Percentiles rank a stretch among this genome's conserved stretches.
These are phyloP conservation scores for Leccinum glutinopallens DNA, from an alignment of 1,284 basidiomycete genomes.

Conservation along the genomic window DNA sequence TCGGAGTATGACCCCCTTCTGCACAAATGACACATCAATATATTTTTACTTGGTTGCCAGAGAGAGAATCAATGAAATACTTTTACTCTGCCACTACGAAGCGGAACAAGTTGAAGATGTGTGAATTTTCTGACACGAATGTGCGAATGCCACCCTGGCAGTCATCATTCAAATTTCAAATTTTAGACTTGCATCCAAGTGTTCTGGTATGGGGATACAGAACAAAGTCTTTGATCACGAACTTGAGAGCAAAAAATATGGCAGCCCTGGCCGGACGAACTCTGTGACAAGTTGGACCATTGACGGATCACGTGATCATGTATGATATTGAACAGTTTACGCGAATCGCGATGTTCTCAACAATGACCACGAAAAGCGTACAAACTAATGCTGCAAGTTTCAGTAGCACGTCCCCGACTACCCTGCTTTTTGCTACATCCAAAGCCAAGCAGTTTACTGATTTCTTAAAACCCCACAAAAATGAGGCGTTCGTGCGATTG, in stretches of 20 bases:
- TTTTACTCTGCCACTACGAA: neutral
- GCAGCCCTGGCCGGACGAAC: too few relatives aligned
- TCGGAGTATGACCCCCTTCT: neutral
- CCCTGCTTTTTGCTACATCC: constrained; percentile 28
- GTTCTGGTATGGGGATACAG: too few relatives aligned
- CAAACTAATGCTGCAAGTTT: constrained; percentile 5
- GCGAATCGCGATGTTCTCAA: neutral
- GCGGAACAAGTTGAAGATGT: neutral
- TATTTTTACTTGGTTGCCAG: neutral
- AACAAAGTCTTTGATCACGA: too few relatives aligned
- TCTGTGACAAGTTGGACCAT: neutral
- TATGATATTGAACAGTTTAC: neutral
- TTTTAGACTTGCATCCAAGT: too few relatives aligned
- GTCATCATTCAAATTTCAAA: too few relatives aligned
- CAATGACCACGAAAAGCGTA: constrained; percentile 22
- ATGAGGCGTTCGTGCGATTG: constrained; percentile 56
- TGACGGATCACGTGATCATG: constrained; percentile 5
- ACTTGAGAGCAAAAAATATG: too few relatives aligned
- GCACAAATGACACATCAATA: neutral
- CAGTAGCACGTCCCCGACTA: constrained; percentile 22
- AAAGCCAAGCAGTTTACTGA: constrained; percentile 30
- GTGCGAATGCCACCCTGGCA: neutral
- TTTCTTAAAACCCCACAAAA: constrained; percentile 54
- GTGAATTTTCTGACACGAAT: neutral
- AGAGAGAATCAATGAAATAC: neutral